Evolutionary conservation across 2,329 filamentous ascomycete genomes (phyloP), one percentile per base, ranked within the genome.

Genomic region (Penicillium sp.): DNA sequence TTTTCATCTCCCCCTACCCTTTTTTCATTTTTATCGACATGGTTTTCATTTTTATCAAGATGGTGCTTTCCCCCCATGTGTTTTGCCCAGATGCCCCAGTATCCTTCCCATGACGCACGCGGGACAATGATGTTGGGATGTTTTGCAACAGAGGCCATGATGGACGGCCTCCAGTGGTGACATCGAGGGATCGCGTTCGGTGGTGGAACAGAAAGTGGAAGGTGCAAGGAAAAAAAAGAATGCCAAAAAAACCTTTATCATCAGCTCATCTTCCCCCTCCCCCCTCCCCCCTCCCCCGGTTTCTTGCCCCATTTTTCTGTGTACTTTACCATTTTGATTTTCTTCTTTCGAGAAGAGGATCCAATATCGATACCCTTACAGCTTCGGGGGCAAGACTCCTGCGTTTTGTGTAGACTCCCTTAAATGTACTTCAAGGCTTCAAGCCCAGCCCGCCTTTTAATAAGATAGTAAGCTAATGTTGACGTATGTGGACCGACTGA

Each of bases 281-380:
- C 20, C 20, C 20, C 2, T 20, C 20, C 20, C 20, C 20, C 20
- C 20, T 25, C 25, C 49, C 49, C 61, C 22, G 25, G 34, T 41
- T 52, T 48, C 12, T 55, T 48, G 35, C 49, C 55, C 35, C 39
- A n/a, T 54, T 62, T 71, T 66, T 67, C 57, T 62, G 66, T 73
- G 70, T 71, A 72, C 62, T 69, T 66, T 72, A 72, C 57, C 60
- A 63, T 59, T 22, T 57, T 57, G 61, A 63, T 60, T 22, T 58
- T 57, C 60, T 67, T 62, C 52, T 58, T 53, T 61, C 56, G 59
- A 59, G 63, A 64, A 67, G 67, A 70, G 65, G 17, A 65, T 66
- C 68, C 49, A 69, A 71, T 67, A 73, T 73, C 71, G 71, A 73
- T 73, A 73, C 71, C 71, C 71, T 73, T 69, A 63, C 67, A 72